phyloP scores from a whole-genome alignment of 768 basidiomycete species.

The Lactifluus echinatus region DNA sequence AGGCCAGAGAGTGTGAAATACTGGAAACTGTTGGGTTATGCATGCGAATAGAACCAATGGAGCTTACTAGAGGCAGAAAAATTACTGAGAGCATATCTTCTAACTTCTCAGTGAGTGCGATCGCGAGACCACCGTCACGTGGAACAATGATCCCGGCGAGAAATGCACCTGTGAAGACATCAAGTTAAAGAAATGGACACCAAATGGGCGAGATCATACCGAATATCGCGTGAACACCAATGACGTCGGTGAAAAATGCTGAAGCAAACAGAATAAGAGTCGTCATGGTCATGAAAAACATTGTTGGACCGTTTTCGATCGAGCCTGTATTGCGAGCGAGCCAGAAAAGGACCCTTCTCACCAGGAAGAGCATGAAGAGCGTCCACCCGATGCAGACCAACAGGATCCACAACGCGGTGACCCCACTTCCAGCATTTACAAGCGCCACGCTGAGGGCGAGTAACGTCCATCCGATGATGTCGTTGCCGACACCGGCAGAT shows the following conservation, averaged over 20 bases:
- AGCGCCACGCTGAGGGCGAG: slow-evolving; percentile 88
- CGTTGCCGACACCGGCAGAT: slow-evolving; percentile 85
- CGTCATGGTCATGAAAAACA: slow-evolving; percentile 81
- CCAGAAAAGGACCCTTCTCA: slow-evolving; percentile 55
- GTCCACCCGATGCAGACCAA: slow-evolving; percentile 75
- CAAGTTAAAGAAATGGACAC: not conserved
- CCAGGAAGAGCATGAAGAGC: slow-evolving; percentile 62
- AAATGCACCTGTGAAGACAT: slow-evolving; percentile 54
- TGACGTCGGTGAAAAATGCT: slow-evolving; percentile 89
- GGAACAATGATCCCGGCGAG: slow-evolving; percentile 76
- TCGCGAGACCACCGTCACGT: slow-evolving; percentile 78
- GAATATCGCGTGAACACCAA: slow-evolving; percentile 89
- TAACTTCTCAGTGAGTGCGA: slow-evolving; percentile 87
- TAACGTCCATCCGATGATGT: slow-evolving; percentile 70
- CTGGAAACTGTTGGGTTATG: slow-evolving; percentile 28
- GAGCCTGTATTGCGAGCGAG: slow-evolving; percentile 73
- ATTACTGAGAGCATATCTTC: slow-evolving; percentile 91
- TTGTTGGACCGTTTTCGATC: slow-evolving; percentile 71
- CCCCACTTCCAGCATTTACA: slow-evolving; percentile 77
- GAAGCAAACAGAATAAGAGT: slow-evolving; percentile 76
- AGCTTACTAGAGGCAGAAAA: slow-evolving; percentile 72
- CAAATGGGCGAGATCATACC: slow-evolving; percentile 33
- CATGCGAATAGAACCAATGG: not conserved
- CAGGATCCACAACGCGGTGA: slow-evolving; percentile 81
- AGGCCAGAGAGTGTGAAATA: slow-evolving; percentile 93